Percentiles rank a stretch among this genome's conserved stretches.
These are phyloP conservation scores for Astrothelium macrocarpum DNA, from an alignment of 495 filamentous ascomycete genomes.

Conservation along the genomic window DNA sequence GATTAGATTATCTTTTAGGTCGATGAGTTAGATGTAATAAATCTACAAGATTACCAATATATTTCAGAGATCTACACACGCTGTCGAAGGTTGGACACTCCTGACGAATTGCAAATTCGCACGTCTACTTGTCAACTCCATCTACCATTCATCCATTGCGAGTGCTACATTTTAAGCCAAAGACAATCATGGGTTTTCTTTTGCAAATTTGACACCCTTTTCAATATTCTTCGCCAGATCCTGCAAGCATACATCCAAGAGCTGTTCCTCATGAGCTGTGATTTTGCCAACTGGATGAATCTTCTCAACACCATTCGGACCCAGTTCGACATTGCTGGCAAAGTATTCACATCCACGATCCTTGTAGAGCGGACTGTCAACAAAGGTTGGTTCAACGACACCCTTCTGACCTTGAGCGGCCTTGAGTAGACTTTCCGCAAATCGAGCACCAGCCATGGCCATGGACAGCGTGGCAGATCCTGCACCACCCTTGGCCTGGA, in stretches of 20 bases:
- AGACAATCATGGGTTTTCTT: slow-evolving; percentile 50
- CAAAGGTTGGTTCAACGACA: slow-evolving; percentile 91
- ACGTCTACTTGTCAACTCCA: neutral
- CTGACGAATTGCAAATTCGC: no score
- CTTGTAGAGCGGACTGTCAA: slow-evolving; percentile 95
- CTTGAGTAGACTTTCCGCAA: slow-evolving; percentile 89
- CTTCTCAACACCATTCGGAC: slow-evolving; percentile 91
- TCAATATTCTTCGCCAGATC: slow-evolving; percentile 87
- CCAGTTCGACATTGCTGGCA: slow-evolving; percentile 85
- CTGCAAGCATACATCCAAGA: slow-evolving; percentile 69
- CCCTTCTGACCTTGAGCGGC: slow-evolving; percentile 90
- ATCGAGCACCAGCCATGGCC: slow-evolving; percentile 96
- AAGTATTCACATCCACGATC: slow-evolving; percentile 95
- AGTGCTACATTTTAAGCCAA: neutral
- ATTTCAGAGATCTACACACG: neutral
- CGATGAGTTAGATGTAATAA: neutral
- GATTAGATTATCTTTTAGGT: neutral
- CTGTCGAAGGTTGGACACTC: neutral
- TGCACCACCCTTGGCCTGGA: slow-evolving; percentile 96
- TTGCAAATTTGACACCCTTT: slow-evolving; percentile 65
- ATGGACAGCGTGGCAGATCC: slow-evolving; percentile 97
- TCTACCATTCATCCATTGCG: neutral
- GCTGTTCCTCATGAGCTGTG: slow-evolving; percentile 74
- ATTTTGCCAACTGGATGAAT: slow-evolving; percentile 76
- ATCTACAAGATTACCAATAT: neutral